A percentile compares a stretch with the other conserved stretches of the same genome.
These are phyloP conservation scores for Adansonia grandidieri DNA, from an alignment of 441 rosid species.

Conservation along the genomic window DNA sequence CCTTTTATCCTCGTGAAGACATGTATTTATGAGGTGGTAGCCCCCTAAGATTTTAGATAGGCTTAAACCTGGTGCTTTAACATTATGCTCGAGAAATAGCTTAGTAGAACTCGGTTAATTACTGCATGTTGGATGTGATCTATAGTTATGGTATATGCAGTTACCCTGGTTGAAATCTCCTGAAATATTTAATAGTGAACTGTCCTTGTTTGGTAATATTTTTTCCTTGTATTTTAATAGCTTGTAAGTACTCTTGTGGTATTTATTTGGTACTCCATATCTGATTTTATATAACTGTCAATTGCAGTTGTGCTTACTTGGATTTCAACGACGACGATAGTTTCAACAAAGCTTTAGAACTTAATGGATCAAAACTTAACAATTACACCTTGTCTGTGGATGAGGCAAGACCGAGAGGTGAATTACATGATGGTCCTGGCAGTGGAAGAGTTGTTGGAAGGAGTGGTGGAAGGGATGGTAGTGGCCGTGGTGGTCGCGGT, in stretches of 20 bases:
- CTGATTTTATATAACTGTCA: background rate
- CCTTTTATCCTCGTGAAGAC: background rate
- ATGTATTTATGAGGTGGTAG: background rate
- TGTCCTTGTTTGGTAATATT: background rate
- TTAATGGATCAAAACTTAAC: conserved; percentile 57
- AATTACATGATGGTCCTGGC: conserved; percentile 36
- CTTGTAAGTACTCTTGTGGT: background rate
- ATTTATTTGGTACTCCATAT: background rate
- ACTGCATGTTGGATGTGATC: background rate
- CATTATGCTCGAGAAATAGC: background rate
- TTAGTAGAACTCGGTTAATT: background rate
- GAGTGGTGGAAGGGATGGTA: conserved; percentile 34
- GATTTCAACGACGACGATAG: conserved; percentile 50
- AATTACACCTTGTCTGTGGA: conserved; percentile 58
- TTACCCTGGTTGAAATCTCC: background rate
- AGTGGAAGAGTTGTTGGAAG: conserved; percentile 44
- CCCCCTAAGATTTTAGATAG: background rate
- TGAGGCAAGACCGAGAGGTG: conserved; percentile 68
- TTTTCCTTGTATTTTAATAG: background rate
- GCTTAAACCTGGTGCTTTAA: background rate
- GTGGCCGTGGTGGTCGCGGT: conserved; percentile 28
- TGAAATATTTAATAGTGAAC: background rate
- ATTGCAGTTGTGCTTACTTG: conserved; percentile 70
- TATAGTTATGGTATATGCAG: no score
- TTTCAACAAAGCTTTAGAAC: conserved; percentile 61